These are phyloP conservation scores for Mycena galericulata DNA, from an alignment of 768 basidiomycete genomes.

Conservation along the genomic window DNA sequence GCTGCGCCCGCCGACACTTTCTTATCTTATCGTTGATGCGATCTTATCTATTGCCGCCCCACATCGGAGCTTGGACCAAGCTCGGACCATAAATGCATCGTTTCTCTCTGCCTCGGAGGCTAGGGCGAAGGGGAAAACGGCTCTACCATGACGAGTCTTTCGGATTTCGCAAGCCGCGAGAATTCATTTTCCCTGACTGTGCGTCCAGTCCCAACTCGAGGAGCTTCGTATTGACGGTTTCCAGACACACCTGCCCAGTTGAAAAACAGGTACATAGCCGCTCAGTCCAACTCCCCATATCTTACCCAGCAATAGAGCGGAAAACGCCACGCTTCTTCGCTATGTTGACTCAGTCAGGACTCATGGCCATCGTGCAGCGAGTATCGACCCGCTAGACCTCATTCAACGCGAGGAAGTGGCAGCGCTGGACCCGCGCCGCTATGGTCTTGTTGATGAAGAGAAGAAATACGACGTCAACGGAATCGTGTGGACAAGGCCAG, in stretches of 20 bases:
- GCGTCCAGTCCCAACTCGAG: constrained; percentile 45
- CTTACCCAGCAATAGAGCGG: constrained; percentile 58
- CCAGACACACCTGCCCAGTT: constrained; percentile 32
- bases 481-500: constrained; percentile 79
- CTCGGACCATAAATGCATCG: background rate
- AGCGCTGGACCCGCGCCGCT: constrained; percentile 81
- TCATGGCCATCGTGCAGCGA: constrained; percentile 87
- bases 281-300: too few species aligned
- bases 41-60: too few species aligned
- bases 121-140: constrained; percentile 27
- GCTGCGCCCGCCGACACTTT: too few species aligned
- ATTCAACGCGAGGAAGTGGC: constrained; percentile 85
- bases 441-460: constrained; percentile 71
- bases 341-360: constrained; percentile 92
- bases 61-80: too few species aligned
- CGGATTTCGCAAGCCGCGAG: constrained; percentile 75
- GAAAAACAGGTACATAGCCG: constrained; percentile 22
- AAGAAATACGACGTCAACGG: constrained; percentile 80
- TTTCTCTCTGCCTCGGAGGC: background rate
- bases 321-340: constrained; percentile 83
- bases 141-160: constrained; percentile 85
- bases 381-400: constrained; percentile 89
- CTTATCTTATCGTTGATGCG: too few species aligned
- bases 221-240: background rate
- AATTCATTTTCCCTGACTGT: constrained; percentile 81